Evolutionary conservation across 495 filamentous ascomycete species (phyloP).

Genomic region (Apiosordaria backusii): DNA sequence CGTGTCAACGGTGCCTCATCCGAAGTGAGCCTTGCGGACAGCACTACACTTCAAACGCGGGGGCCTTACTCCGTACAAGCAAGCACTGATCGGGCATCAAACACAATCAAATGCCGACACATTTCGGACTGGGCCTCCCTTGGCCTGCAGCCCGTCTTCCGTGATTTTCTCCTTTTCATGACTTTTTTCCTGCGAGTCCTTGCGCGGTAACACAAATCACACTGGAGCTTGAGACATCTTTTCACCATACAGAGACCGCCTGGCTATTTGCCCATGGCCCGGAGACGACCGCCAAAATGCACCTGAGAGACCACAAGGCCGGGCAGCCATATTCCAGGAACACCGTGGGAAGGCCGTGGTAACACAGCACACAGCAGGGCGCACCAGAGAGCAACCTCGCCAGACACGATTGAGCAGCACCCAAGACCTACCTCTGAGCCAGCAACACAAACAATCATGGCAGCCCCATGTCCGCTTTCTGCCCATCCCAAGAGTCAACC

Average conservation of each 20-base stretch:
- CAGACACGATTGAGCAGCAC: neutral
- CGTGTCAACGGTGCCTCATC: neutral
- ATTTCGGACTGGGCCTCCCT: neutral
- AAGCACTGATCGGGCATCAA: neutral
- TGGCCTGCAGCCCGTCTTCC: neutral
- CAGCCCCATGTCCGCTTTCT: neutral
- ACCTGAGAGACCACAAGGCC: no score
- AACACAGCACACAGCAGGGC: slow-evolving; percentile 14
- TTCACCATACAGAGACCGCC: neutral
- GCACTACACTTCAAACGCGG: neutral
- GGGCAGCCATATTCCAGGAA: neutral
- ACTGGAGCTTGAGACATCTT: neutral
- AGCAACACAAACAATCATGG: neutral
- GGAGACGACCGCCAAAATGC: neutral
- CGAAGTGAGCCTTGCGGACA: neutral
- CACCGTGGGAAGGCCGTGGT: slow-evolving; percentile 3
- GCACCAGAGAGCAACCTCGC: neutral
- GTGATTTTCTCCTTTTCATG: neutral
- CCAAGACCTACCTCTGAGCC: neutral
- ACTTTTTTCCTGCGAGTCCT: no score
- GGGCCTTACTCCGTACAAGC: neutral
- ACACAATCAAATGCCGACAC: neutral
- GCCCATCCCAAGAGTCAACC: neutral
- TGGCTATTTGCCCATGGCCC: neutral
- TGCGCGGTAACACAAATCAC: no score